Conservation (phyloP, 148 eudicot genomes). For the Cornus suecica region DNA sequence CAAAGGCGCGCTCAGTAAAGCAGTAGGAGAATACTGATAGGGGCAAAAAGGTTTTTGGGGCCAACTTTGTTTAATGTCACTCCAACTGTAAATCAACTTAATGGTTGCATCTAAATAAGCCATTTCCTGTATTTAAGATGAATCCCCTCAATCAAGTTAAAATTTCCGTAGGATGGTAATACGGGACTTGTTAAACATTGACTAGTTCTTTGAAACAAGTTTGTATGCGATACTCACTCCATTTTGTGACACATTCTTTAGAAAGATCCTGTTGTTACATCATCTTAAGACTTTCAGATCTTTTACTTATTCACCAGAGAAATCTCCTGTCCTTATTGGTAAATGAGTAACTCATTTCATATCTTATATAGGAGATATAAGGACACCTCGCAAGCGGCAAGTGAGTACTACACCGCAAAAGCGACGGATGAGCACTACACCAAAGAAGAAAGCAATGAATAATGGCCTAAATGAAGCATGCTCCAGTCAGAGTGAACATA, state of each 20-base stretch:
- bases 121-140: neutral
- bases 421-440: slow-evolving; percentile 32
- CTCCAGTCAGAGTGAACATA: slow-evolving; percentile 29
- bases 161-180: neutral
- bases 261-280: neutral
- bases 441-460: slow-evolving; percentile 39
- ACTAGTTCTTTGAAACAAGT: neutral
- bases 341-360: neutral
- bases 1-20: too few species aligned
- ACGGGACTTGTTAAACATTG: neutral
- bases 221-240: slow-evolving; percentile 5
- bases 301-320: neutral
- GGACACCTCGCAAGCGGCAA: slow-evolving; percentile 52
- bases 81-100: neutral
- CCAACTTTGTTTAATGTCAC: neutral
- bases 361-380: slow-evolving; percentile 35
- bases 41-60: too few species aligned
- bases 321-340: neutral
- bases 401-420: slow-evolving; percentile 46
- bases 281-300: slow-evolving; percentile 5
- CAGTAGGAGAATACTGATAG: too few species aligned
- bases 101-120: neutral
- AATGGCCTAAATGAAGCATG: slow-evolving; percentile 32
- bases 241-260: slow-evolving; percentile 4
- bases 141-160: neutral